Evolutionary conservation across 2,329 filamentous ascomycete genomes (phyloP), one percentile per base, ranked within the genome.

Genomic region (Helotiales sp.): DNA sequence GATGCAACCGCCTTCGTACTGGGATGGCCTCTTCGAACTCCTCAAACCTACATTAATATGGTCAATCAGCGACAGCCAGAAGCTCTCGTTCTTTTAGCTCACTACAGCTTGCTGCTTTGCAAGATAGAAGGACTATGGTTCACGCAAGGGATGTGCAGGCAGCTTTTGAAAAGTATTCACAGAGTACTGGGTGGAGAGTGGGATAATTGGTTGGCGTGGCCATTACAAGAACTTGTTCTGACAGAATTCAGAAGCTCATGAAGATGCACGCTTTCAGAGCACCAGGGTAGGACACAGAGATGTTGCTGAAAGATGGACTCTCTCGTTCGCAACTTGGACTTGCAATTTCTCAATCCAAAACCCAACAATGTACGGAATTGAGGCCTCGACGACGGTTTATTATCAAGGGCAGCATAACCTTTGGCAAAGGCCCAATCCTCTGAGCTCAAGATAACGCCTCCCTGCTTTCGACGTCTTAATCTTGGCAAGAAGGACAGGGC

Each of bases 101-200:
- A 74, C 59, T 74, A 71, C 52, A 73, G 70, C 51, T 66, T 72
- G 46, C 60, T 73, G 15, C 58, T 77, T 40, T 73, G 75, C 58
- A 63, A 66, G 30, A 52, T 75, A 49, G 55, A 64, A 12, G 34
- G 53, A 8, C 31, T 52, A 40, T 64, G 62, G 62, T 62, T 30
- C 15, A 59, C 57, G 30, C 65, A 70, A 1, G 71, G 75, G 22
- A 76, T 73, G 73, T 72, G 70, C 10, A 62, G 61, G 19, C 64
- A 67, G 15, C 59, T 76, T 19, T 63, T 77, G 12, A 63, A 63
- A 38, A 68, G 69, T 33, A 71, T 76, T 6, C 22, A 53, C 38
- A 27, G 48, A n/a, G 48, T 29, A 8, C 31, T 56, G 40, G 62
- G 57, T 6, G 49, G 48, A 34, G 52, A 58, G 2, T 64, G 62